These are phyloP conservation scores for Neonectria coccinea DNA, from an alignment of 2,329 filamentous ascomycete species.

Conservation along the genomic window DNA sequence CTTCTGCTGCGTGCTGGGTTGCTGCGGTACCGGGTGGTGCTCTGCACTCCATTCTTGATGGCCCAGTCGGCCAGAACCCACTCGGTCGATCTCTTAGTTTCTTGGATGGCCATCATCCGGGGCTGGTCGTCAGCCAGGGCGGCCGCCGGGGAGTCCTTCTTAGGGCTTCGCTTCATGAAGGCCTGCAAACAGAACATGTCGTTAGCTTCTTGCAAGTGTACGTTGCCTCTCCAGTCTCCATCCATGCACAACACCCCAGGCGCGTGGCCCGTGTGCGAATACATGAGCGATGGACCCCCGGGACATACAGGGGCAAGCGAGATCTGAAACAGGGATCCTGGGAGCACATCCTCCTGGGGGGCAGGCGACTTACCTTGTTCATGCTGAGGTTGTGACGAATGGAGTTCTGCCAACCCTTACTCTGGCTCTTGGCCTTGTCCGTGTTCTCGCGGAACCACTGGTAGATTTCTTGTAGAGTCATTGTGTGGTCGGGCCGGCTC, in stretches of 20 bases:
- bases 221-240: not conserved
- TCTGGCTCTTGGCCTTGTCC: conserved; percentile 76
- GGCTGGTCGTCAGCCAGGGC: conserved; percentile 22
- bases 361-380: conserved; percentile 76
- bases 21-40: conserved; percentile 82
- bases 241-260: not conserved
- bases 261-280: conserved; percentile 29
- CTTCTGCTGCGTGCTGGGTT: conserved; percentile 48
- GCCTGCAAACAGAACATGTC: conserved; percentile 47
- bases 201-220: conserved; percentile 29
- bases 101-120: conserved; percentile 37
- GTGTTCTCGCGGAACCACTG: conserved; percentile 89
- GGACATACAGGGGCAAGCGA: conserved; percentile 19
- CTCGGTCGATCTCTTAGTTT: conserved; percentile 74
- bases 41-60: conserved; percentile 78
- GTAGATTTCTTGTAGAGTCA: conserved; percentile 90
- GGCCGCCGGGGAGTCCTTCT: conserved; percentile 44
- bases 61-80: conserved; percentile 84
- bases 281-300: conserved; percentile 17
- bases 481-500: conserved; percentile 72
- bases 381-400: conserved; percentile 96
- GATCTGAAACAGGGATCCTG: conserved; percentile 32
- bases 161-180: conserved; percentile 55
- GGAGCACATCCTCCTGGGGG: conserved; percentile 20
- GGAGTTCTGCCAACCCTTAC: conserved; percentile 92